Evolutionary conservation across 176 grass and related monocot species (phyloP).

Genomic region (Avena eriantha): DNA sequence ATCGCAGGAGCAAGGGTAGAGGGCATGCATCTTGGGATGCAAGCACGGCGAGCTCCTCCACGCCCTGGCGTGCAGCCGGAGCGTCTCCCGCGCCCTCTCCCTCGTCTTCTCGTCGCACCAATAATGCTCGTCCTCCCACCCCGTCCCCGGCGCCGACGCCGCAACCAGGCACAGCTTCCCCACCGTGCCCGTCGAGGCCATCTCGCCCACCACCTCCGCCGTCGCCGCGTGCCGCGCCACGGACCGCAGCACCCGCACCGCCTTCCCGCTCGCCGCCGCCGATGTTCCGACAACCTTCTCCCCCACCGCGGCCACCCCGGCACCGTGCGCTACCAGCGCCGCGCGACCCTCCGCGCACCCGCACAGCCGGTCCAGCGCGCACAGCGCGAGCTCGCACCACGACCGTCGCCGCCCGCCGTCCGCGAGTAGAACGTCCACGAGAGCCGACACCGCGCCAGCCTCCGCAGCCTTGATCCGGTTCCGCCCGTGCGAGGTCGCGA

Average conservation of each 20-base stretch:
- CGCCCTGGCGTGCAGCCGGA: conserved; percentile 53
- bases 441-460: conserved; percentile 52
- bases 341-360: conserved; percentile 75
- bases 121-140: too few species aligned
- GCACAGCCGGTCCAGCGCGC: conserved; percentile 69
- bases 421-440: conserved; percentile 56
- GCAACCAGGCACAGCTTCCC: conserved; percentile 61
- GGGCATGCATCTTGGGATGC: conserved; percentile 43
- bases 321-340: conserved; percentile 60
- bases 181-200: conserved; percentile 58
- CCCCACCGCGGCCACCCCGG: conserved; percentile 60
- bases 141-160: background rate
- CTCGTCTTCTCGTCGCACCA: conserved; percentile 39
- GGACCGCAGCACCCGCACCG: conserved; percentile 59
- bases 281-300: conserved; percentile 51
- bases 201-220: conserved; percentile 66
- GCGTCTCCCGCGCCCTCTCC: conserved; percentile 64
- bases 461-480: conserved; percentile 71
- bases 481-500: conserved; percentile 42
- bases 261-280: conserved; percentile 45
- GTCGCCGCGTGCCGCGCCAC: conserved; percentile 61
- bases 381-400: conserved; percentile 64
- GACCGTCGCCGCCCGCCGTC: conserved; percentile 26
- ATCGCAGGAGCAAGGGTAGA: conserved; percentile 46
- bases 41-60: conserved; percentile 80